These are phyloP conservation scores for Royoungia palumana DNA, from an alignment of 768 basidiomycete genomes.

Conservation along the genomic window DNA sequence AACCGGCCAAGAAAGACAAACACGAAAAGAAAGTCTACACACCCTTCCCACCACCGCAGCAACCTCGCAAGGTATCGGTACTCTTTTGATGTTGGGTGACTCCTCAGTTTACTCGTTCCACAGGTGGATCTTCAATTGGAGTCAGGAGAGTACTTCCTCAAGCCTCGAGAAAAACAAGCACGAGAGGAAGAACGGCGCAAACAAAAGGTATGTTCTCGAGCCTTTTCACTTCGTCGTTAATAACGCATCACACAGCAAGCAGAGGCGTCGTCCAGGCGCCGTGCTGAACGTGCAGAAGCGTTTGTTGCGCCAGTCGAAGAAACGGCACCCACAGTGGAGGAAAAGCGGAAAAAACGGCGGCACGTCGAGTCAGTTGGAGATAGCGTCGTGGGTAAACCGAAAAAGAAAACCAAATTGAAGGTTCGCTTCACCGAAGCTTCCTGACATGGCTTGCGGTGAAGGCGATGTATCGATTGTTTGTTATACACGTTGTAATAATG, in stretches of 20 bases:
- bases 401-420: conserved; percentile 33
- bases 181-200: conserved; percentile 67
- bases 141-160: conserved; percentile 98
- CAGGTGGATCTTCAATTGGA: conserved; percentile 92
- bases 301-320: conserved; percentile 87
- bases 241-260: conserved; percentile 57
- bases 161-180: conserved; percentile 79
- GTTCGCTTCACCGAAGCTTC: conserved; percentile 17
- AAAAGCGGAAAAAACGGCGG: conserved; percentile 60
- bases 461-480: not conserved
- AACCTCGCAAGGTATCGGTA: conserved; percentile 78
- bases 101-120: conserved; percentile 5
- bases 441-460: conserved; percentile 4
- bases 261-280: conserved; percentile 64
- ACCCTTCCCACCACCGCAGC: conserved; percentile 96
- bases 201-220: conserved; percentile 51
- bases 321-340: conserved; percentile 68
- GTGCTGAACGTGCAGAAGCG: conserved; percentile 78
- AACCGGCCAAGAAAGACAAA: too few relatives aligned
- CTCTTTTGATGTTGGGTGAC: not conserved
- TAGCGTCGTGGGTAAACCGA: conserved; percentile 37
- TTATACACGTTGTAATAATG: conserved; percentile 6
- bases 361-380: conserved; percentile 42
- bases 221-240: not conserved
- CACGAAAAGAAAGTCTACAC: conserved; percentile 89